phyloP scores from a whole-genome alignment of 495 filamentous ascomycete species.

The Hypomontagnella monticulosa region DNA sequence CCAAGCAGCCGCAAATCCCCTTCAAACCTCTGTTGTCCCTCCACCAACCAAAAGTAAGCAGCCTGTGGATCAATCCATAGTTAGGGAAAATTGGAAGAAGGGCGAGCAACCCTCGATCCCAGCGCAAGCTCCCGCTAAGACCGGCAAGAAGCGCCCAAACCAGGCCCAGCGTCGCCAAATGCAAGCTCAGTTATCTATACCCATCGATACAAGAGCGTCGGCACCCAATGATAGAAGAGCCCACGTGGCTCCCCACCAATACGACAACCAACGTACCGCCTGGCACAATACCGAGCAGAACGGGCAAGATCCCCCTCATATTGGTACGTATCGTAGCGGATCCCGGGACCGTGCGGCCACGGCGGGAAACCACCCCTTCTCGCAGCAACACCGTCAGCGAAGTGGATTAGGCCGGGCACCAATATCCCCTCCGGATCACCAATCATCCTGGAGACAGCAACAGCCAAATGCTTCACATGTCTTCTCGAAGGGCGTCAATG shows the following conservation, averaged over 20 bases:
- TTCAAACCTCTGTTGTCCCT: conserved; percentile 10
- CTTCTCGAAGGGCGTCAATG: conserved; percentile 27
- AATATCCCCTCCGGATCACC: conserved; percentile 15
- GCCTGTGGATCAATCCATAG: neutral
- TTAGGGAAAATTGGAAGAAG: conserved; percentile 12
- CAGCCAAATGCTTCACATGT: conserved; percentile 13
- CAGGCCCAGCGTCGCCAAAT: conserved; percentile 66
- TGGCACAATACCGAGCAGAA: conserved; percentile 23
- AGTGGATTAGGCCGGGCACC: conserved; percentile 10
- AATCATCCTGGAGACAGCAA: conserved; percentile 34
- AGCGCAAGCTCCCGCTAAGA: conserved; percentile 29
- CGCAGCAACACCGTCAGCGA: conserved; percentile 19
- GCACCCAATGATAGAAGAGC: conserved; percentile 31
- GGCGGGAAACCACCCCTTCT: conserved; percentile 1
- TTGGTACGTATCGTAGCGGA: conserved; percentile 3
- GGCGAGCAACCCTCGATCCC: conserved; percentile 1
- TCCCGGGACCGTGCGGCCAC: conserved; percentile 9
- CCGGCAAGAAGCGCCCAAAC: conserved; percentile 58
- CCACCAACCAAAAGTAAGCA: neutral
- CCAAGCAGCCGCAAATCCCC: neutral
- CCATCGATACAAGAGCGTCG: conserved; percentile 55
- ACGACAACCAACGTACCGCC: conserved; percentile 31
- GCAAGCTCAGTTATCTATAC: conserved; percentile 61
- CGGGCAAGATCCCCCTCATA: conserved; percentile 2
- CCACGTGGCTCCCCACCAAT: conserved; percentile 36